Percentiles rank a stretch among this genome's conserved stretches.
Evolutionary conservation across 495 filamentous ascomycete species (phyloP).

Genomic region (Penicillium ucsense): DNA sequence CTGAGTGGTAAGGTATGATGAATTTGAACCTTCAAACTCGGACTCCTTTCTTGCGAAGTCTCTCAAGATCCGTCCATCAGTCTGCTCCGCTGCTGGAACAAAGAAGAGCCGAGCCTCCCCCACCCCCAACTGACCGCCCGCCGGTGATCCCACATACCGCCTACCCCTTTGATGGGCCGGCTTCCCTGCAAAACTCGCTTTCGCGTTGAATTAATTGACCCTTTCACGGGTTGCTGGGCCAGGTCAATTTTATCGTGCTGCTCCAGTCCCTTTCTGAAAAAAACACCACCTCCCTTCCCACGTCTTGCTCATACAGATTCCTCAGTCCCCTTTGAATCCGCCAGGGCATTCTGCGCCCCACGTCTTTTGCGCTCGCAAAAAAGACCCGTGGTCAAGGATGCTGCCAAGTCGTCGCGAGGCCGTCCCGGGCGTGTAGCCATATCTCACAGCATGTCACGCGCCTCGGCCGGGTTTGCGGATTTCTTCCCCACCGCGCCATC

Average conservation of each 20-base stretch:
- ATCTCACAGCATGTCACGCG: slow-evolving; percentile 63
- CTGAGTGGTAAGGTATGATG: no score
- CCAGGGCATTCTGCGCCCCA: slow-evolving; percentile 11
- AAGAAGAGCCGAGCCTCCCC: neutral
- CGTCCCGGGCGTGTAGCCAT: slow-evolving; percentile 36
- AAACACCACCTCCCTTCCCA: neutral
- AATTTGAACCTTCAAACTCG: no score
- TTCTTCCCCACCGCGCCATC: slow-evolving; percentile 84
- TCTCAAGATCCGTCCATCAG: no score
- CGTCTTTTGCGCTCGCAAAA: slow-evolving; percentile 13
- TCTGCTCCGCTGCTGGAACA: neutral
- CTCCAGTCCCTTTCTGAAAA: neutral
- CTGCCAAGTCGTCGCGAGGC: slow-evolving; percentile 27
- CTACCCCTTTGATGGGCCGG: neutral
- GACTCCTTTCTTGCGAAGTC: no score
- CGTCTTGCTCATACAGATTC: neutral
- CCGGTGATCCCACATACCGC: slow-evolving; percentile 1
- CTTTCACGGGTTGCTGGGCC: neutral
- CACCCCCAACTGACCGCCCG: neutral
- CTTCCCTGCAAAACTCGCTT: slow-evolving; percentile 9
- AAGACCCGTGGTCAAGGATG: slow-evolving; percentile 29
- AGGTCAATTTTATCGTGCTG: neutral
- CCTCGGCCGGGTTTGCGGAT: slow-evolving; percentile 74
- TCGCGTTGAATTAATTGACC: slow-evolving; percentile 2
- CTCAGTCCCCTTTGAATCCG: neutral